These are phyloP conservation scores for Elongisporangium prolatum DNA, from an alignment of 352 stramenopile genomes.

Conservation along the genomic window DNA sequence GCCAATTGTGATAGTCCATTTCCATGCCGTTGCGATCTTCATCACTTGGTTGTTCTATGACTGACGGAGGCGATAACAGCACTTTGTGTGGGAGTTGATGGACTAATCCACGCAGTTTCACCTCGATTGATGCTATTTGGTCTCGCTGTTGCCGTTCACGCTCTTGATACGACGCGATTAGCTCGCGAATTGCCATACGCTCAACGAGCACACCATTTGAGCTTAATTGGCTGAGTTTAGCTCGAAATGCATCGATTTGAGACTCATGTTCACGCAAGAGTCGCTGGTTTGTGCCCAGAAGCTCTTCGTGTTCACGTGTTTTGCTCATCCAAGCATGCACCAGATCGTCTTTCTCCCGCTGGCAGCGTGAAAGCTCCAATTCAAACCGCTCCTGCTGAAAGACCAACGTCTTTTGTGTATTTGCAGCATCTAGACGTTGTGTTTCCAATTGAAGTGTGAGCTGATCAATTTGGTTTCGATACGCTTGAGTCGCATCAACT, in stretches of 20 bases:
- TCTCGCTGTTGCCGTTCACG: conserved; percentile 32
- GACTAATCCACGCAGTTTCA: too few species aligned
- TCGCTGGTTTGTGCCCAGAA: conserved; percentile 33
- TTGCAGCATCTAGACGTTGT: not conserved
- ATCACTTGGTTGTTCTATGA: not conserved
- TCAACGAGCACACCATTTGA: conserved; percentile 8
- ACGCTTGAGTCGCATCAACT: too few species aligned
- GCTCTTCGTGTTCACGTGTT: conserved; percentile 38
- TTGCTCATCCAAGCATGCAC: conserved; percentile 24
- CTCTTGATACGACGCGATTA: conserved; percentile 36
- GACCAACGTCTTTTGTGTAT: conserved; percentile 6
- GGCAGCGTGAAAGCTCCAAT: conserved; percentile 12
- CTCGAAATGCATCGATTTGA: conserved; percentile 33
- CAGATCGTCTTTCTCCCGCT: conserved; percentile 24
- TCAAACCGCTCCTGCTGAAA: conserved; percentile 7
- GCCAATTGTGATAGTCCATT: conserved; percentile 1
- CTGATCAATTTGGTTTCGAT: too few species aligned
- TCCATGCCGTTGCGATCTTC: not conserved
- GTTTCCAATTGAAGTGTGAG: too few species aligned
- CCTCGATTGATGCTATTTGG: conserved; percentile 5
- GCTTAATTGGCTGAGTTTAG: conserved; percentile 29
- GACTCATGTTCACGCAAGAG: conserved; percentile 36
- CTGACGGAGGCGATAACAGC: too few species aligned
- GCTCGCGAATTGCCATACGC: conserved; percentile 6
- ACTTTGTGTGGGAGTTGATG: too few species aligned